Conservation (phyloP, 805 yeast genomes). For the Ogataea chonburiensis region DNA sequence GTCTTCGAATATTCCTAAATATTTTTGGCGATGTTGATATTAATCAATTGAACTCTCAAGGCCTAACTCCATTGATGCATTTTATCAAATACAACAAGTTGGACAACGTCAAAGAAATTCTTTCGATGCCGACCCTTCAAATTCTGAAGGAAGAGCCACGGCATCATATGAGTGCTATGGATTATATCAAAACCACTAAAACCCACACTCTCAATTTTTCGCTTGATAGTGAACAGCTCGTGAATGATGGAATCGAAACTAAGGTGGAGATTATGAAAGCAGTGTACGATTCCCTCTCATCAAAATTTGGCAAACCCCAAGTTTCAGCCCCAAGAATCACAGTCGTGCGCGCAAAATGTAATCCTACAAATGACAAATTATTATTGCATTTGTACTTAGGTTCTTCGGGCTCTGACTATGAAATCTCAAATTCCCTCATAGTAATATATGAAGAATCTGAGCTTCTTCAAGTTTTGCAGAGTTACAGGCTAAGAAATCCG, state of each 20-base stretch:
- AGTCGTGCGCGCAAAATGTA: constrained; percentile 36
- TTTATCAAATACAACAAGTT: constrained; percentile 67
- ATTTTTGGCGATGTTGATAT: constrained; percentile 44
- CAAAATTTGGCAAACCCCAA: constrained; percentile 19
- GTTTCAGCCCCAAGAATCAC: constrained; percentile 31
- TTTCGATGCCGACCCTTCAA: constrained; percentile 50
- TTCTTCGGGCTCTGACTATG: background rate
- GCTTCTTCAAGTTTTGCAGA: constrained; percentile 1
- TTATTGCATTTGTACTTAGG: background rate
- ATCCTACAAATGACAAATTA: constrained; percentile 7
- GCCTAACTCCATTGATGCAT: constrained; percentile 67
- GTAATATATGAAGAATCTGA: constrained; percentile 1
- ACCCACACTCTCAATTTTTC: background rate
- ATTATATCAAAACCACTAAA: constrained; percentile 42
- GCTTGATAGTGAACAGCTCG: background rate
- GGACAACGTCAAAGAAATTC: constrained; percentile 53
- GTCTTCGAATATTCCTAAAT: constrained; percentile 41
- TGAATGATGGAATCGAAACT: constrained; percentile 4
- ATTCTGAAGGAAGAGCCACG: constrained; percentile 34
- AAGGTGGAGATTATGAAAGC: constrained; percentile 33
- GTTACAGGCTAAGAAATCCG: background rate
- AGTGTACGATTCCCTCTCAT: constrained; percentile 32
- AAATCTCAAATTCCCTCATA: background rate
- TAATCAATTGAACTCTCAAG: constrained; percentile 58
- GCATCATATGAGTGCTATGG: constrained; percentile 40